These are phyloP conservation scores for Limnanthes douglasii DNA, from an alignment of 345 rosid species.

Conservation along the genomic window DNA sequence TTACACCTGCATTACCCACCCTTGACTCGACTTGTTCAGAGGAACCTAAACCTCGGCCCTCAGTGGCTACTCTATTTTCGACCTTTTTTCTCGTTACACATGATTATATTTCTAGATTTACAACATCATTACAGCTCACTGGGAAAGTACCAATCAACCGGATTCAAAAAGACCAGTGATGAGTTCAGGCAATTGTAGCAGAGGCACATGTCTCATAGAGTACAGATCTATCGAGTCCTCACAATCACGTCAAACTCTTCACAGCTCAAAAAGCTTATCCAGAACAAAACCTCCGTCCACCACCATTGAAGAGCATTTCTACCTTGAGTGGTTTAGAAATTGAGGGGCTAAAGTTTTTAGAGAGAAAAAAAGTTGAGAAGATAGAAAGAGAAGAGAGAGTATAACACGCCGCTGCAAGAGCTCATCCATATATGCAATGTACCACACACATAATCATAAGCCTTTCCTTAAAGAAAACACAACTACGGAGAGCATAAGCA, in stretches of 20 bases:
- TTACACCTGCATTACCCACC: conserved; percentile 14
- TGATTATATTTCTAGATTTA: neutral
- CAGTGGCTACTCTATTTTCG: conserved; percentile 5
- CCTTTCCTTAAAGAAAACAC: too few species aligned
- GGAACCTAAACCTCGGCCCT: conserved; percentile 24
- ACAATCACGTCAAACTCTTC: conserved; percentile 6
- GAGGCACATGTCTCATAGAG: too few species aligned
- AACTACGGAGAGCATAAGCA: too few species aligned
- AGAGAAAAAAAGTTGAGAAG: conserved; percentile 7
- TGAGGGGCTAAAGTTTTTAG: neutral
- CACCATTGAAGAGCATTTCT: neutral
- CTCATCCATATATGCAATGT: too few species aligned
- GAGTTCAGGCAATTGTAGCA: too few species aligned
- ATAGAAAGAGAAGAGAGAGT: conserved; percentile 6
- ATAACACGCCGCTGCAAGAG: too few species aligned
- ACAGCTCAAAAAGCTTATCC: conserved; percentile 8
- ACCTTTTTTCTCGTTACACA: conserved; percentile 24
- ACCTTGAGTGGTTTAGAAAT: conserved; percentile 4
- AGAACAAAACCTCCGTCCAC: conserved; percentile 1
- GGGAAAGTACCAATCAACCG: conserved; percentile 22
- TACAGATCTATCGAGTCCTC: too few species aligned
- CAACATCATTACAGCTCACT: conserved; percentile 16
- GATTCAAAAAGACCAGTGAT: conserved; percentile 20
- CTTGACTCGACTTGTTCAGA: conserved; percentile 29
- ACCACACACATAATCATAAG: too few species aligned